A percentile compares a stretch with the other conserved stretches of the same genome.
Conservation (phyloP, 441 rosid genomes). For the Brassica hybrid region DNA sequence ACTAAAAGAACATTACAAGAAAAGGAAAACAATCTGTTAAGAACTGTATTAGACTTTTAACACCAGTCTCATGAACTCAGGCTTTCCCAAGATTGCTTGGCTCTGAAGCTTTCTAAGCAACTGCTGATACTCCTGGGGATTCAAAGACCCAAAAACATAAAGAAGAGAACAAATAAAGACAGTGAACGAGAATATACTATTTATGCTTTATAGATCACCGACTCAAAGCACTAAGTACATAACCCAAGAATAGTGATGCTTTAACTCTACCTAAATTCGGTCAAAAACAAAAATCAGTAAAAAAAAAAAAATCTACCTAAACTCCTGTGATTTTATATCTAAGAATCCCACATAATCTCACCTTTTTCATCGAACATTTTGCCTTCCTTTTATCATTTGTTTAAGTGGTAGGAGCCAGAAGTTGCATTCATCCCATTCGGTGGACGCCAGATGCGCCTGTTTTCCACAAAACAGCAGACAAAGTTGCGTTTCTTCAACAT, state of each 20-base stretch:
- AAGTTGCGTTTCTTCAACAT: not conserved
- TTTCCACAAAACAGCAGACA: not conserved
- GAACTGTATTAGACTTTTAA: too few species aligned
- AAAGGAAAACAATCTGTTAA: too few species aligned
- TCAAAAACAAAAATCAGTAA: too few species aligned
- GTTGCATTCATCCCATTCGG: conserved; percentile 10
- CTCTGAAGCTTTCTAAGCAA: not conserved
- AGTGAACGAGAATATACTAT: not conserved
- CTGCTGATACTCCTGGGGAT: not conserved
- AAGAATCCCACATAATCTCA: not conserved
- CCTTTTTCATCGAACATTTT: not conserved
- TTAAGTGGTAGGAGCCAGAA: not conserved
- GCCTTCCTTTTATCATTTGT: not conserved
- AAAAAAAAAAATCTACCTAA: not conserved
- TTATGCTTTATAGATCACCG: not conserved
- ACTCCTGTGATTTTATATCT: not conserved
- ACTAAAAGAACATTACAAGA: too few species aligned
- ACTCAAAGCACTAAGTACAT: not conserved
- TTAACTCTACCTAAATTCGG: not conserved
- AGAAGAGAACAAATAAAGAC: not conserved
- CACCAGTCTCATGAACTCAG: not conserved
- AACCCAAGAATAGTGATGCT: not conserved
- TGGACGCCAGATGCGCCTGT: not conserved
- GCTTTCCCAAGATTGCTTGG: not conserved
- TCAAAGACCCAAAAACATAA: not conserved